A percentile compares a stretch with the other conserved stretches of the same genome.
phyloP scores from a whole-genome alignment of 169 alveolate genomes.

The Cryptosporidium meleagridis region DNA sequence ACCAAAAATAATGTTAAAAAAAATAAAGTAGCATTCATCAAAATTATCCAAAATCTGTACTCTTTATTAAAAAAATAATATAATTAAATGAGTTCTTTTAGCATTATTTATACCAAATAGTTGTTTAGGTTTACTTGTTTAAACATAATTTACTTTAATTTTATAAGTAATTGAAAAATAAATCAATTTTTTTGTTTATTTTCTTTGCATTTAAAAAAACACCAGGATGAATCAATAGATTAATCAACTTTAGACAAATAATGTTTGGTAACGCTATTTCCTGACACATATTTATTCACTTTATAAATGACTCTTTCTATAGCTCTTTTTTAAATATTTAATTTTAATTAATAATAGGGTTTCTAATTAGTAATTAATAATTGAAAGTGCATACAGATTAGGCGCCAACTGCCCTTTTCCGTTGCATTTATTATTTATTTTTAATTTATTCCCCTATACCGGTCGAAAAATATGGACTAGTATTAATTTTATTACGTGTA shows the following conservation, averaged over 20 bases:
- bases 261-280: neutral
- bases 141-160: neutral
- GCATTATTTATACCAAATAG: neutral
- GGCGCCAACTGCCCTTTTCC: conserved; percentile 6
- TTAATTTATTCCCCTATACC: neutral
- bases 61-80: neutral
- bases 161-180: too few relatives aligned
- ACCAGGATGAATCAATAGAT: neutral
- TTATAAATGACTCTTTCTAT: conserved; percentile 7
- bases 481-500: neutral
- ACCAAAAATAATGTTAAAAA: neutral
- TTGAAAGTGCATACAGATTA: neutral
- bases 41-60: neutral
- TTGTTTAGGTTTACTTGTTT: neutral
- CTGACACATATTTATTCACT: neutral
- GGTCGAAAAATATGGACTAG: neutral
- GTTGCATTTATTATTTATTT: neutral
- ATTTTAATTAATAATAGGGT: neutral
- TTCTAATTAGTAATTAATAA: neutral
- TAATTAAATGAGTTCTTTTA: neutral
- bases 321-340: neutral
- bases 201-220: neutral
- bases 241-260: neutral
- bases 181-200: neutral
- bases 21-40: neutral